phyloP scores from a whole-genome alignment of 305 asterid species.

The Solanum hybrid region DNA sequence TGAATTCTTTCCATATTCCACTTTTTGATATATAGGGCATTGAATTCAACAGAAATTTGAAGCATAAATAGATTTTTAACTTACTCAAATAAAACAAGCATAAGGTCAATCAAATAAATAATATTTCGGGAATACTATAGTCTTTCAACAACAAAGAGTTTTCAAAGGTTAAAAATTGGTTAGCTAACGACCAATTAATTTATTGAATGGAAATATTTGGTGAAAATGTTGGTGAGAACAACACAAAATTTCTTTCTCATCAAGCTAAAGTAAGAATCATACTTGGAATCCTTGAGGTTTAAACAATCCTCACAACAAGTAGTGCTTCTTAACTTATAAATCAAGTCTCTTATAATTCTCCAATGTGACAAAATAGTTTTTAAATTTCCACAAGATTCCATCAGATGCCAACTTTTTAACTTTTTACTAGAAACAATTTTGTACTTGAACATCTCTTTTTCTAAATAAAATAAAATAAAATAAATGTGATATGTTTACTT shows the following conservation, averaged over 20 bases:
- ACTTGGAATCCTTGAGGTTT: background rate
- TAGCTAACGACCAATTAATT: background rate
- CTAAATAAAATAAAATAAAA: background rate
- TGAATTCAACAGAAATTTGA: background rate
- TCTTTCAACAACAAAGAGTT: background rate
- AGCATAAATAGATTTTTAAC: background rate
- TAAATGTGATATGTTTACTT: background rate
- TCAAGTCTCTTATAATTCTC: constrained; percentile 17
- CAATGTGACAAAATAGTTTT: constrained; percentile 3
- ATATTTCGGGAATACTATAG: background rate
- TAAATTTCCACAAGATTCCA: constrained; percentile 2
- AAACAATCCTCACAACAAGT: background rate
- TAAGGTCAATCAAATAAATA: constrained; percentile 9
- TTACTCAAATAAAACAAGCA: background rate
- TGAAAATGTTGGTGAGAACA: background rate
- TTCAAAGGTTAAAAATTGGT: background rate
- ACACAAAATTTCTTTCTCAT: background rate
- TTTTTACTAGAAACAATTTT: background rate
- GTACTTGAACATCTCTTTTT: background rate
- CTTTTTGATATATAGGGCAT: background rate
- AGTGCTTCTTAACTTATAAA: constrained; percentile 42
- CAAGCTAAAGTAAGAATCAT: background rate
- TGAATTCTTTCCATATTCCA: background rate
- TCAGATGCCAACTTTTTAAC: background rate
- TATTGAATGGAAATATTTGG: background rate